Percentiles rank a stretch among this genome's conserved stretches.
Evolutionary conservation across 768 basidiomycete species (phyloP).

Genomic region (Phanerochaete carnosa): DNA sequence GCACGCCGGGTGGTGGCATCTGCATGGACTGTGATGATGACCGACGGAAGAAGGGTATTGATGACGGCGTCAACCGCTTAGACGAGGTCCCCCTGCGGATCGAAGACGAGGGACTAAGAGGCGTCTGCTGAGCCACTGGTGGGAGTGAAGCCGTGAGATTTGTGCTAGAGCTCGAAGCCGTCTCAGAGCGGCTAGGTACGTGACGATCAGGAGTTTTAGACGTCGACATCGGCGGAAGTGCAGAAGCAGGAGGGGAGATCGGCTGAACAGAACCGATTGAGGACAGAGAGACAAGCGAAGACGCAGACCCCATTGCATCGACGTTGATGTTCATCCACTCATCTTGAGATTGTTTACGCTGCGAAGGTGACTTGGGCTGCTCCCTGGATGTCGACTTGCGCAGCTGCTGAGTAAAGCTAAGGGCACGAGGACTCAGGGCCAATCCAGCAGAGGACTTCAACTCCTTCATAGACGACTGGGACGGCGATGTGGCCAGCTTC

Average conservation of each 20-base stretch:
- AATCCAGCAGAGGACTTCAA: conserved; percentile 44
- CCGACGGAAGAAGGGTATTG: conserved; percentile 91
- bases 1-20: conserved; percentile 42
- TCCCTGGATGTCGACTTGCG: conserved; percentile 73
- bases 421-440: conserved; percentile 64
- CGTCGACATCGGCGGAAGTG: conserved; percentile 34
- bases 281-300: conserved; percentile 70
- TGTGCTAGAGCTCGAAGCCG: conserved; percentile 74
- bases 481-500: conserved; percentile 66
- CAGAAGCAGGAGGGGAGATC: conserved; percentile 26
- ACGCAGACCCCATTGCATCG: conserved; percentile 76
- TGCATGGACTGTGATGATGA: conserved; percentile 89
- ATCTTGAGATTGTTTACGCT: conserved; percentile 36
- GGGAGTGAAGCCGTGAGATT: conserved; percentile 54
- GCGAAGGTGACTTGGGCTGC: conserved; percentile 40
- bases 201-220: conserved; percentile 67
- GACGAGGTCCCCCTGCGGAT: conserved; percentile 61
- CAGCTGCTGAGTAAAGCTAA: conserved; percentile 62
- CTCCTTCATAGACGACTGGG: conserved; percentile 50
- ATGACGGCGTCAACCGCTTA: conserved; percentile 85
- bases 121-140: conserved; percentile 50
- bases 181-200: conserved; percentile 63
- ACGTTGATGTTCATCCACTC: conserved; percentile 68
- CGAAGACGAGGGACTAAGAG: conserved; percentile 72
- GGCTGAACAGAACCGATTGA: conserved; percentile 66